These are phyloP conservation scores for Podaxis carcinomalis DNA, from an alignment of 768 basidiomycete genomes.

Conservation along the genomic window DNA sequence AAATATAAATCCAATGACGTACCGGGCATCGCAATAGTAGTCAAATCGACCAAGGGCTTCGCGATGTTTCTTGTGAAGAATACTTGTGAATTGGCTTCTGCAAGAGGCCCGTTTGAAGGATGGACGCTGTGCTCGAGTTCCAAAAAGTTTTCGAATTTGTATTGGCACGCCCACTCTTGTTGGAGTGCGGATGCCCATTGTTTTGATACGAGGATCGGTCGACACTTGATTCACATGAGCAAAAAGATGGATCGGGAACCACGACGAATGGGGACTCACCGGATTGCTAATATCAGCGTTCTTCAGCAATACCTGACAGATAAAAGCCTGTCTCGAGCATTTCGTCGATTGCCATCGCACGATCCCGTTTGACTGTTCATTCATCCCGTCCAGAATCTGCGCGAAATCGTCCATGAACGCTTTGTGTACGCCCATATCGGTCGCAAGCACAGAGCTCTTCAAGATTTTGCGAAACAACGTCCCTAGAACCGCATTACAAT, in stretches of 20 bases:
- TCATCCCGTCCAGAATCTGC: slow-evolving; percentile 36
- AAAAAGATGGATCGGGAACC: slow-evolving; percentile 1
- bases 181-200: slow-evolving; percentile 90
- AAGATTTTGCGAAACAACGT: slow-evolving; percentile 66
- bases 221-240: slow-evolving; percentile 50
- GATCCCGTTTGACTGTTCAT: neutral
- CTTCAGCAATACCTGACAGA: slow-evolving; percentile 92
- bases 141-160: slow-evolving; percentile 76
- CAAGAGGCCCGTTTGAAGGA: slow-evolving; percentile 39
- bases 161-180: slow-evolving; percentile 90
- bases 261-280: slow-evolving; percentile 45
- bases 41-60: slow-evolving; percentile 77
- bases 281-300: slow-evolving; percentile 99
- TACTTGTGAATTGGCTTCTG: slow-evolving; percentile 79
- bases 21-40: slow-evolving; percentile 73
- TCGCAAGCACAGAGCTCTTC: slow-evolving; percentile 81
- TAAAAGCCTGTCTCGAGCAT: slow-evolving; percentile 53
- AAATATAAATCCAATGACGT: slow-evolving; percentile 19
- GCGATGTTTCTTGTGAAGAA: slow-evolving; percentile 85
- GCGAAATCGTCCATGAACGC: slow-evolving; percentile 75
- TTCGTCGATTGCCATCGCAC: slow-evolving; percentile 27
- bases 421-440: slow-evolving; percentile 91
- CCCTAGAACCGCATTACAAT: slow-evolving; percentile 22
- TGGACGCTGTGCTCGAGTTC: slow-evolving; percentile 63
- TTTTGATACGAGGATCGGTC: slow-evolving; percentile 87